Evolutionary conservation across 441 rosid species (phyloP), one percentile per base, ranked within the genome.

Genomic region (Populus hybrid): DNA sequence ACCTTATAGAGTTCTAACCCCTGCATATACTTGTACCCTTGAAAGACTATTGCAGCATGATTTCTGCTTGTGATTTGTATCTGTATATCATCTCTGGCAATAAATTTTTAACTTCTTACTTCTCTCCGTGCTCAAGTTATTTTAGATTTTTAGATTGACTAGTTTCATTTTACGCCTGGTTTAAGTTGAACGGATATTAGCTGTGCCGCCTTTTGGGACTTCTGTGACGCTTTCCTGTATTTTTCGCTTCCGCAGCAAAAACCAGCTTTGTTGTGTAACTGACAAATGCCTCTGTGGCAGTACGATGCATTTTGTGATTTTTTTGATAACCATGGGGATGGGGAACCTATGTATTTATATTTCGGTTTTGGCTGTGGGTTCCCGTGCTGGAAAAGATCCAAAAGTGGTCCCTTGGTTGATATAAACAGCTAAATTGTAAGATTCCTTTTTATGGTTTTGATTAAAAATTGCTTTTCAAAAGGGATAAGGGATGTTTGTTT

Each of bases 1-100:
- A 72, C 26, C 76, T 81, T 4, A n/a, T 77, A 80, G 81, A 76
- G 75, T 21, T 77, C 80, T 87, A 71, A 86, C 73, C 72, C 69
- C n/a, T 38, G 72, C 78, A 76, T 30, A 12, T 64, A n/a, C 54
- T 69, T 79, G 46, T 34, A 4, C 40, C 38, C 12, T 57, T 0
- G 21, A 11, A 67, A 70, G 80, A 76, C 64, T 34, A 46, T 73
- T 61, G 67, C 67, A 38, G 38, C 23, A 32, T 75, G 73, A 9
- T 59, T 16, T 69, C 64, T 70, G 80, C 78, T 50, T 72, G 6
- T 67, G 38, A 16, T 30, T 10, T 80, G 80, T 77, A 81, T 70
- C 30, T 86, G 83, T 84, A 82, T 71, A 77, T 84, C 66, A 30
- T 67, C 32, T 38, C 9, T 57, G 64, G 73, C 18, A 73, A 76